Base-by-base conservation (phyloP, 331 rosid genomes). In the Pyracantha coccinea region DNA sequence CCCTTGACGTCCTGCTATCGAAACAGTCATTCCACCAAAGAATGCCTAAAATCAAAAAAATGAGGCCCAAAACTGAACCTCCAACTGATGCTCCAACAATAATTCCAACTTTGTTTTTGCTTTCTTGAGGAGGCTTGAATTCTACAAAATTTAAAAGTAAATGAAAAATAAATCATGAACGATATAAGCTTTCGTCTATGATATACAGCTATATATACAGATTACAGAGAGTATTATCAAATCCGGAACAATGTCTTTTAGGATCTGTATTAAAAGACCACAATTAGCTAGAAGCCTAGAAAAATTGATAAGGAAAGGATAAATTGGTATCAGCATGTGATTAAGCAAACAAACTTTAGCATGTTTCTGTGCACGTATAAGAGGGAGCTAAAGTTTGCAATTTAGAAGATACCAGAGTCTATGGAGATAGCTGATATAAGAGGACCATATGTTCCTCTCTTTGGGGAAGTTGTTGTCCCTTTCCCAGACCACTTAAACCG, bases 351-450 rank as follows among this genome's bases (percentile, higher is more conserved):
- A 45, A 45, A 45, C 52, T 45, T 1, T 45, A 15, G 7, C 52
- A 45, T 45, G 52, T 45, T 45, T 14, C 19, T 12, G 19, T 13
- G 52, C 16, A 13, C 15, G 19, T 14, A 5, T 35, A 35, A 35
- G 44, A 35, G 44, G 14, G 52, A 14, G 52, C 44, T 35, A 45
- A 5, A 14, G 52, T 35, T 0, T 14, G 17, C 52, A 45, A 45
- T 45, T 9, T 10, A 12, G 29, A 66, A 75, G 35, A 72, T 76
- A 55, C 87, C 82, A 29, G 87, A 53, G 2, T 72, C 71, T 7
- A 83, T 33, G 14, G 87, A 76, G 69, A 83, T 80, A n/a, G 84
- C 87, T 65, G 87, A 83, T 72, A 83, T 76, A 73, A 83, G 87
- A 53, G 87, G 84, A 9, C 87, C 87, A 57, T 83, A 79, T 4